Base-by-base conservation (phyloP, 2,329 filamentous ascomycete genomes). In the Sporothrix dimorphospora region DNA sequence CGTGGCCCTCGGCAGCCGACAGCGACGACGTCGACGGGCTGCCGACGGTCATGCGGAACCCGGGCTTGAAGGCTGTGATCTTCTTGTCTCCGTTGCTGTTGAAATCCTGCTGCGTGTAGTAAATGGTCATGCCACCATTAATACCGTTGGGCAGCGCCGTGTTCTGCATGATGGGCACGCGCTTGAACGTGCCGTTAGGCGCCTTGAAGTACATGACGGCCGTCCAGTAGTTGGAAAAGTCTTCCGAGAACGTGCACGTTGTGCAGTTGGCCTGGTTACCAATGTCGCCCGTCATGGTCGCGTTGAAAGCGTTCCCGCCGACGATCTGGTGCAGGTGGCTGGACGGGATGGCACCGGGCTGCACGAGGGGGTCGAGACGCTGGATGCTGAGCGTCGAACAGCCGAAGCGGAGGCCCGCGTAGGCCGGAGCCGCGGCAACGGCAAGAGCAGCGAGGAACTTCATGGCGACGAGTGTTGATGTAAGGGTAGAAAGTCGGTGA, bases 361-460 rank as follows among this genome's bases (percentile, higher is more conserved):
- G 83, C 72, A 84, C 83, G 53, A 85, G 76, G 38, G 83, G 83
- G 78, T 84, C 83, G 76, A 81, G 79, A 57, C 83, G 82, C 78
- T 84, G 83, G 70, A 84, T 82, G 45, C 83, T 82, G 30, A 85
- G 80, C 78, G 84, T 82, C 45, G 82, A 84, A 79, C 83, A 85
- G 34, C 82, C 82, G 75, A 84, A 85, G 38, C 83, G 82, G 74
- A 85, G 57, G 4, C 40, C 61, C 0, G 61, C 61, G 0, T 65
- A 21, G 21, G 40, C 38, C 11, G 61, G 40, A 19, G n/a, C 42
- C 14, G 24, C 40, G 4, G 21, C 11, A 5, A 47, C 11, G 2
- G 40, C 12, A 9, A 47, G 24, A 27, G 24, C 21, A 47, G 14
- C 61, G 47, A 30, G 14, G 40, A 65, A 27, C 61, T 47, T 65